Base-by-base conservation (phyloP, 2,329 filamentous ascomycete species). In the Paraphoma chrysanthemicola region DNA sequence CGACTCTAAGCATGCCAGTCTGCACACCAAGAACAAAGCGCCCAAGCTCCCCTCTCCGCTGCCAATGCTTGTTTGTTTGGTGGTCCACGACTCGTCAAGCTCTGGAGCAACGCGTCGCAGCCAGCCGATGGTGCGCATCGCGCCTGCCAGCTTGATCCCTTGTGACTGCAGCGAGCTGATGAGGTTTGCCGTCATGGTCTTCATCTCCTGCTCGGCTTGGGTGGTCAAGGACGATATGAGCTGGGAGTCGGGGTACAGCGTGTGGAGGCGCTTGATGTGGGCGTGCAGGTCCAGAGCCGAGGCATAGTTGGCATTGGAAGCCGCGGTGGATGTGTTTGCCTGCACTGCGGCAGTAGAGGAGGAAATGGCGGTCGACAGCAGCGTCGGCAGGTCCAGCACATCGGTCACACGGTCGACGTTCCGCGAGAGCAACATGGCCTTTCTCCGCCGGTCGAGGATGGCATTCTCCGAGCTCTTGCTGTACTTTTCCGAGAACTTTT, bases 321-420 rank as follows among this genome's bases (percentile, higher is more conserved):
- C 56, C 4, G 68, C 74, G 6, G 73, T 69, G 2, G 60, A 60
- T 1, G 67, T 48, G 2, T 62, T 45, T 12, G 75, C 75, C 4
- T 87, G 82, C 4, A 78, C 73, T n/a, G 78, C 79, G n/a, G 82
- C 78, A 28, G 82, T 83, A 0, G 79, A 82, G 4, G 81, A 80
- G 7, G 85, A 85, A 54, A 93, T 89, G 44, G 93, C 89, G 1
- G 93, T 93, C 11, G 91, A 90, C 12, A 99, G 85, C 33, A 98
- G 81, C 0, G 90, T 88, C 0, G 95, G 95, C 30, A 99, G 85
- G 69, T 98, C 94, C 56, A 99, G 86, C 31, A 98, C 89, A 74
- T 97, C 93, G 30, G 93, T 90, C 3, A 98, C 83, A 53, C 94
- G 88, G 74, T 97, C 94, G 29, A 94, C 89, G 73, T 97, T 98